Base-by-base conservation (phyloP, 345 rosid species). In the Brassica carinata region DNA sequence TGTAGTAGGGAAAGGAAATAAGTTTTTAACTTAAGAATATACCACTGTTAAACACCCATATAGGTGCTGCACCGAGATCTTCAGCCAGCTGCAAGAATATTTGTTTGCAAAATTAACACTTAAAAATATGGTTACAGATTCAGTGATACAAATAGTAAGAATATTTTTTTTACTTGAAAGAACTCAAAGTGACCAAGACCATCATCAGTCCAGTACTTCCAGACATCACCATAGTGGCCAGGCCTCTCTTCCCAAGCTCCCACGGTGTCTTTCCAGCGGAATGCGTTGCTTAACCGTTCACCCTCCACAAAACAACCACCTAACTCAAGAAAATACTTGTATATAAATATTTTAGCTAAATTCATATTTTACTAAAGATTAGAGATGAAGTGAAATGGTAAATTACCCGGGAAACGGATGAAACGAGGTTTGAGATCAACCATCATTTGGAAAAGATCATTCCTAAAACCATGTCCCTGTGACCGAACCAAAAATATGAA, bases 211-310 rank as follows among this genome's bases (percentile, higher is more conserved):
- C 97, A 94, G 43, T 94, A 94, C 69, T 57, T 87, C 98, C 98
- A 94, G 85, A 91, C 92, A 75, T 92, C 98, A 77, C 95, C 94
- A 72, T 82, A 94, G 82, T 92, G 98, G 33, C 98, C 97, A 27
- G 98, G 88, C 82, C 98, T 91, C 83, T 93, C 93, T 81, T 92
- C 98, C 99, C 98, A 94, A 8, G 96, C 92, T 79, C 98, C 98
- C 38, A 92, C 75, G 5, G 89, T 86, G 83, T 87, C 90, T 86
- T 92, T 90, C 98, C 98, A 94, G 23, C 96, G 95, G 64, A 91
- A 90, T 30, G 98, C 97, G 77, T 92, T 89, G 79, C 95, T 77
- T 82, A 92, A 78, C 94, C 92, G 87, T 27, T 77, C 94, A 76
- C 98, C 98, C 78, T 94, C 98, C 13, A 94, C 98, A 73, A 90